These are phyloP conservation scores for Cutaneotrichosporon arboriforme DNA, from an alignment of 1,284 basidiomycete genomes.

Conservation along the genomic window DNA sequence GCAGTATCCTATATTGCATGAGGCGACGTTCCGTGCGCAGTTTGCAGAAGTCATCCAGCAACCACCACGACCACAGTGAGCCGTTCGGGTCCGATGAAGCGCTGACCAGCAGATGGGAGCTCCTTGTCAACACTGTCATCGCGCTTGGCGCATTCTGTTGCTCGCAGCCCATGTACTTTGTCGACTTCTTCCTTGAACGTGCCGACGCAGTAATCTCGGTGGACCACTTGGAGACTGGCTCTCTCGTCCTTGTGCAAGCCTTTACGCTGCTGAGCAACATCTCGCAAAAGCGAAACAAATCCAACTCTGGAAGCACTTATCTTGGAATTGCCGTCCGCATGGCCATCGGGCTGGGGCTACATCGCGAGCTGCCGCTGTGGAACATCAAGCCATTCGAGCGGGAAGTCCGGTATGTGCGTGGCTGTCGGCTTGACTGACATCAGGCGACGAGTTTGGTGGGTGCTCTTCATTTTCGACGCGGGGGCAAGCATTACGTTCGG, in stretches of 20 bases:
- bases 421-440: neutral
- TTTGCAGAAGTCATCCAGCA: conserved; percentile 21
- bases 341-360: conserved; percentile 31
- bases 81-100: neutral
- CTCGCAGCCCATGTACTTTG: conserved; percentile 17
- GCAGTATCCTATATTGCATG: conserved; percentile 30
- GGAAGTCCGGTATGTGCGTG: conserved; percentile 16
- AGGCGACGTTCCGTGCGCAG: conserved; percentile 28
- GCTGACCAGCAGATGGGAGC: conserved; percentile 17
- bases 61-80: conserved; percentile 18
- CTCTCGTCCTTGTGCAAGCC: conserved; percentile 25
- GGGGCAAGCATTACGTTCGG: conserved; percentile 29
- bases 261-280: conserved; percentile 27
- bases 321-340: conserved; percentile 31
- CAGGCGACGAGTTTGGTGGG: conserved; percentile 31
- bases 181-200: conserved; percentile 22
- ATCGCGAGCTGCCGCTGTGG: conserved; percentile 26
- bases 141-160: conserved; percentile 27
- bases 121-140: conserved; percentile 21
- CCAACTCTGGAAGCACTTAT: conserved; percentile 22
- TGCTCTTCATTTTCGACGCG: conserved; percentile 25
- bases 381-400: conserved; percentile 27
- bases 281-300: conserved; percentile 29
- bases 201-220: conserved; percentile 14
- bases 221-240: conserved; percentile 23